Conservation (phyloP, 352 stramenopile species). For the Elongisporangium anandrum region DNA sequence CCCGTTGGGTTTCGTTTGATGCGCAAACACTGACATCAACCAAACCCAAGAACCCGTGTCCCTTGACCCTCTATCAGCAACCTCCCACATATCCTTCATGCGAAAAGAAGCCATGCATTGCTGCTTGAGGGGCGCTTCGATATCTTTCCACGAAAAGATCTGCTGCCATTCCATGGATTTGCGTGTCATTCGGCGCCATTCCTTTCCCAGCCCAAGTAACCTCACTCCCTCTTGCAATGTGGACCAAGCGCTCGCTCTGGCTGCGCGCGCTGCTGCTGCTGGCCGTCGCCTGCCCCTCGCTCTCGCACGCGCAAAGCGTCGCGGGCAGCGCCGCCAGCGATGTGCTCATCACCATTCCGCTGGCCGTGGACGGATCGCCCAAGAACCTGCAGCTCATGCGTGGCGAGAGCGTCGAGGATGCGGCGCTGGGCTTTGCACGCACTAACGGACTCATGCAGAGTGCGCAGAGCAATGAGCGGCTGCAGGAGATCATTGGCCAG, state of each 20-base stretch:
- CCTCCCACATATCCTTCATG: background rate
- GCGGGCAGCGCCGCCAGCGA: constrained; percentile 20
- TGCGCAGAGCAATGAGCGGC: constrained; percentile 36
- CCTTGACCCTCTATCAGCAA: background rate
- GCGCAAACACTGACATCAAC: background rate
- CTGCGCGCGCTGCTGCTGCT: constrained; percentile 18
- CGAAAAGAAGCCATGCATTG: background rate
- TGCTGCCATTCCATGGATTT: background rate
- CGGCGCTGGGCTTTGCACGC: constrained; percentile 55
- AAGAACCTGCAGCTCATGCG: constrained; percentile 63
- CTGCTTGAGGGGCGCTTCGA: background rate
- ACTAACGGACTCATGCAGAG: constrained; percentile 43
- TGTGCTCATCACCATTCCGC: constrained; percentile 63
- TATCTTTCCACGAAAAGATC: background rate
- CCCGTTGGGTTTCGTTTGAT: background rate
- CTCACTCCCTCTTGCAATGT: constrained; percentile 4
- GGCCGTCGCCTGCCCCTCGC: constrained; percentile 11
- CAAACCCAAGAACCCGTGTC: background rate
- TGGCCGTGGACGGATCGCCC: constrained; percentile 55
- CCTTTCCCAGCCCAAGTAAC: background rate
- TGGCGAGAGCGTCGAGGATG: constrained; percentile 63
- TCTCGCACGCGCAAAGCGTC: constrained; percentile 18
- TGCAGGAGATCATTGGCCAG: constrained; percentile 57
- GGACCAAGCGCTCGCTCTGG: constrained; percentile 7
- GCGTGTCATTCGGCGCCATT: background rate